phyloP scores from a whole-genome alignment of 495 filamentous ascomycete genomes.

The Melanomma pulvis-pyrius region DNA sequence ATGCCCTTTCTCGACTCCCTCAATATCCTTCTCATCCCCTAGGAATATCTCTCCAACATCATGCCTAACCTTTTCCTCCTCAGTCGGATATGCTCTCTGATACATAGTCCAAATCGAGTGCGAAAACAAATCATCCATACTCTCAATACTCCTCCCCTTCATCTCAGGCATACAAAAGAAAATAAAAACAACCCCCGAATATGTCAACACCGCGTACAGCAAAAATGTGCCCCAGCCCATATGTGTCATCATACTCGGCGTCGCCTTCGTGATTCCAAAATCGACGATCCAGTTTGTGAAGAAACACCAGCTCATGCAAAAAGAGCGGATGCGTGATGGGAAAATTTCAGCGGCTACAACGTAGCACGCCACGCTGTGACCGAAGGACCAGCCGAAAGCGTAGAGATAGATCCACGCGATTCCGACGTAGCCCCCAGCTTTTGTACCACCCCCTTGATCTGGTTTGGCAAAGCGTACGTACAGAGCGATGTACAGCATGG shows the following conservation, averaged over 20 bases:
- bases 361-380: conserved; percentile 42
- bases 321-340: conserved; percentile 30
- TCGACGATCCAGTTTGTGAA: conserved; percentile 28
- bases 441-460: conserved; percentile 26
- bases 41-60: conserved; percentile 15
- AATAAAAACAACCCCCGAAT: conserved; percentile 41
- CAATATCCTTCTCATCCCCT: background rate
- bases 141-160: conserved; percentile 46
- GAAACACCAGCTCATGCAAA: conserved; percentile 22
- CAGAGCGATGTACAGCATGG: conserved; percentile 33
- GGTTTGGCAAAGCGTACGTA: conserved; percentile 33
- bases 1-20: conserved; percentile 7
- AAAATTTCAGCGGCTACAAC: conserved; percentile 44
- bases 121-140: conserved; percentile 47
- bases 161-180: conserved; percentile 40
- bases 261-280: conserved; percentile 25
- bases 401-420: conserved; percentile 46
- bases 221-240: conserved; percentile 44
- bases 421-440: conserved; percentile 40
- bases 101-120: conserved; percentile 41
- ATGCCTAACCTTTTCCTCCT: conserved; percentile 20
- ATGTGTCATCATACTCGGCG: conserved; percentile 31
- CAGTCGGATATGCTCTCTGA: conserved; percentile 19
- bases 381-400: conserved; percentile 44
- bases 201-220: conserved; percentile 40